Base-by-base conservation (phyloP, 2,329 filamentous ascomycete genomes). In the Trichophyton benhamiae region DNA sequence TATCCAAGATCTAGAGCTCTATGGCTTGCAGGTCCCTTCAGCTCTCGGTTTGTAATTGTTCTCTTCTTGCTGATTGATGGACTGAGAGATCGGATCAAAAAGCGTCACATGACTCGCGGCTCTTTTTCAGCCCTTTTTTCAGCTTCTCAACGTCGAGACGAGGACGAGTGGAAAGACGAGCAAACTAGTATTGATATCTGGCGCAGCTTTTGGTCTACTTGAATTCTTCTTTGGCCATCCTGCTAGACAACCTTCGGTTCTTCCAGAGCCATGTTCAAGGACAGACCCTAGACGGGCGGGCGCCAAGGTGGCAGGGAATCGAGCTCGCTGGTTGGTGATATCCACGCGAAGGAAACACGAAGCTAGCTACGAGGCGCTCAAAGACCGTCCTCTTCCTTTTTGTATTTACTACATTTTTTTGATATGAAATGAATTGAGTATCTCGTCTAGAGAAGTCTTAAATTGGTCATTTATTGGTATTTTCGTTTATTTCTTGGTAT, bases 301-400 rank as follows among this genome's bases (percentile, higher is more conserved):
- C 52, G 52, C 52, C 52, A 55, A 55, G 52, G 52, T 55, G 52
- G 52, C 52, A 55, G 52, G 52, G 52, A 55, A 55, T 36, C 27
- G 52, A 53, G 48, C 48, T 53, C 52, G 27, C 52, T 55, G 52
- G 52, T 55, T 55, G 52, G 52, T 55, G 52, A 55, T 55, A 55
- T 55, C 52, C 11, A 55, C 52, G 52, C 52, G 52, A 55, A 38
- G 52, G 52, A 55, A 55, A 55, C 52, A 55, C 52, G 52, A 55
- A 55, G 52, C 52, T 55, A 27, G 46, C 46, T 52, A 9, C 22
- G 22, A 53, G 49, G 9, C 22, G 22, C 11, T 53, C 22, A 53
- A 53, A 53, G n/a, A 30, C 11, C n/a, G 27, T 55, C n/a, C 11
- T 11, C 52, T 55, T 27, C 27, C n/a, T 20, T n/a, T 20, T 55